phyloP scores from a whole-genome alignment of 441 rosid species.

The Pelargonium australe region DNA sequence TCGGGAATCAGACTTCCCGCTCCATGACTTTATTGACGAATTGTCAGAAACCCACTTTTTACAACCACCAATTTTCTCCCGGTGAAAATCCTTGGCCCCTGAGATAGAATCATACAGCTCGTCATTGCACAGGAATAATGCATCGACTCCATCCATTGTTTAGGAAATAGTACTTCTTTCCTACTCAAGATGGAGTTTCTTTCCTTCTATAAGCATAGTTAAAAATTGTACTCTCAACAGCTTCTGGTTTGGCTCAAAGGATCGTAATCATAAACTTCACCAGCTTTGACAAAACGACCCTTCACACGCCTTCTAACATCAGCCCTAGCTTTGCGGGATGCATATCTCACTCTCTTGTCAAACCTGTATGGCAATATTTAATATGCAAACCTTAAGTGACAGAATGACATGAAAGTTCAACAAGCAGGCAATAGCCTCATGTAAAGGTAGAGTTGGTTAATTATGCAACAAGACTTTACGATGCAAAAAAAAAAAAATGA shows the following conservation, averaged over 20 bases:
- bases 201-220: slow-evolving; percentile 22
- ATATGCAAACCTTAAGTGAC: not conserved
- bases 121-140: too few relatives aligned
- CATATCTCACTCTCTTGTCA: slow-evolving; percentile 91
- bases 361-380: slow-evolving; percentile 41
- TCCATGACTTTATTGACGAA: slow-evolving; percentile 23
- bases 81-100: slow-evolving; percentile 18
- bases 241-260: slow-evolving; percentile 81
- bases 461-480: not conserved
- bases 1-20: slow-evolving; percentile 17
- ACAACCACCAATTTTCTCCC: slow-evolving; percentile 15
- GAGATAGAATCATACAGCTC: not conserved
- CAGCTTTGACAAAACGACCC: slow-evolving; percentile 97
- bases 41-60: slow-evolving; percentile 21
- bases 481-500: too few relatives aligned
- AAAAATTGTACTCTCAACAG: slow-evolving; percentile 50
- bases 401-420: not conserved
- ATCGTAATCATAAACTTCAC: slow-evolving; percentile 92
- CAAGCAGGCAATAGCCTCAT: slow-evolving; percentile 3
- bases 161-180: too few relatives aligned
- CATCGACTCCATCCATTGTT: not conserved
- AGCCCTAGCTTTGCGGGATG: slow-evolving; percentile 98
- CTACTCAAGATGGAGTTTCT: too few relatives aligned
- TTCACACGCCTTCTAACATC: slow-evolving; percentile 95
- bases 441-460: too few relatives aligned